Percentiles rank a stretch among this genome's conserved stretches.
Conservation (phyloP, 1,284 basidiomycete species). For the Hymenochaete sp. region DNA sequence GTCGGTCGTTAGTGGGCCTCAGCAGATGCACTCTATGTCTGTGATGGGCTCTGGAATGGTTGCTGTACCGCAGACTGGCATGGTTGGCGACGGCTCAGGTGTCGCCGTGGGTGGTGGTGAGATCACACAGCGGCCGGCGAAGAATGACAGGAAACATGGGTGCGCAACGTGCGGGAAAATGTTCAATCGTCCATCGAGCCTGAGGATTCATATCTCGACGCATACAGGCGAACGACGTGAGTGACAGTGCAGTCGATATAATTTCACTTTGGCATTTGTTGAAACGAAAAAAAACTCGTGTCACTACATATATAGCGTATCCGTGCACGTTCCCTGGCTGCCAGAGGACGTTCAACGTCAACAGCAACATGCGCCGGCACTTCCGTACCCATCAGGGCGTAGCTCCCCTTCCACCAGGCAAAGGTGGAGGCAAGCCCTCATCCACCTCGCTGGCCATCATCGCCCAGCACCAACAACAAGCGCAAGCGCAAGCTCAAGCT, state of each 20-base stretch:
- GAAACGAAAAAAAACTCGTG: not conserved
- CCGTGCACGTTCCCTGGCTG: conserved; percentile 30
- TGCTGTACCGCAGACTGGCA: too few species aligned
- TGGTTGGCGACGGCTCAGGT: too few species aligned
- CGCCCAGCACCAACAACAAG: not conserved
- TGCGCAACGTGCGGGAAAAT: conserved; percentile 60
- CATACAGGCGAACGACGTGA: conserved; percentile 75
- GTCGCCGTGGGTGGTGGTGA: too few species aligned
- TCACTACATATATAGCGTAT: conserved; percentile 20
- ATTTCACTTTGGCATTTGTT: not conserved
- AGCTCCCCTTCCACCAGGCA: conserved; percentile 2
- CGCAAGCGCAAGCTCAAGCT: not conserved
- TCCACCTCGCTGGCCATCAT: not conserved
- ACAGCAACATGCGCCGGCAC: conserved; percentile 38
- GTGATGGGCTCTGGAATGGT: too few species aligned
- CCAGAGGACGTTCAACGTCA: conserved; percentile 34
- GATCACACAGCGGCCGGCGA: too few species aligned
- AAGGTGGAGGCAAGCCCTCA: not conserved
- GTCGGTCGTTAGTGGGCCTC: too few species aligned
- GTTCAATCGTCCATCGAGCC: conserved; percentile 70
- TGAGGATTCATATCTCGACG: conserved; percentile 66
- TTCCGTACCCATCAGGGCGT: conserved; percentile 27
- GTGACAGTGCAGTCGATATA: too few species aligned
- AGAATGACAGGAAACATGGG: conserved; percentile 43
- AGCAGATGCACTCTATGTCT: too few species aligned